Base-by-base conservation (phyloP, 495 filamentous ascomycete genomes). In the Ramalina intermedia region DNA sequence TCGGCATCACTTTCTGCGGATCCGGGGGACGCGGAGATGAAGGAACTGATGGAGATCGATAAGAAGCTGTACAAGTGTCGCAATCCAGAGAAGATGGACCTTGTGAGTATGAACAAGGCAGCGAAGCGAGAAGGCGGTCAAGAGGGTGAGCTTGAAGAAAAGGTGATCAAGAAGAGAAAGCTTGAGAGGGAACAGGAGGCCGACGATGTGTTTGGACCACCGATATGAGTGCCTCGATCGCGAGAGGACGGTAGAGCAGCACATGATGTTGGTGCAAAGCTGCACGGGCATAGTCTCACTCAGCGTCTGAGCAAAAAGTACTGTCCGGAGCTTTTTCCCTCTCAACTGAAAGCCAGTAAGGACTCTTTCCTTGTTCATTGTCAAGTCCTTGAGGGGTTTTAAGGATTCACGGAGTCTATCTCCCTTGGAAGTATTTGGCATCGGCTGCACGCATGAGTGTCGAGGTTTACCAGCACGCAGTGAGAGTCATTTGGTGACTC, bases 61-160 rank as follows among this genome's bases (percentile, higher is more conserved):
- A 86, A 81, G 65, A 93, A 91, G 64, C 68, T 93, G 13, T 77
- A 76, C 38, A 79, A 80, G 49, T 94, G 87, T 61, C 76, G 80
- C 48, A 86, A 93, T 55, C 85, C 85, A 1, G 70, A 78, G 17
- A 75, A 75, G 51, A 58, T 63, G 1, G 68, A 72, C 42, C 36
- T 71, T 0, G 62, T 64, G 3, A 57, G 51, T 20, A 56, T 59
- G 6, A 61, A 59, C 43, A 61, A 58, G 36, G 67, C 62, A 0
- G 65, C 67, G 56, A 74, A 74, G 53, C 61, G 71, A n/a, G 66
- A 64, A 26, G 42, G 47, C n/a, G 23, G 49, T 16, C 41, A 37
- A 13, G 59, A 51, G 23, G 47, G 53, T 29, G 54, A 51, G 4
- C 37, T 55, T 18, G 50, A 53, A 36, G 58, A 61, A 6, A 58